Evolutionary conservation across 805 yeast species (phyloP).

Genomic region (Citeromyces matritensis): DNA sequence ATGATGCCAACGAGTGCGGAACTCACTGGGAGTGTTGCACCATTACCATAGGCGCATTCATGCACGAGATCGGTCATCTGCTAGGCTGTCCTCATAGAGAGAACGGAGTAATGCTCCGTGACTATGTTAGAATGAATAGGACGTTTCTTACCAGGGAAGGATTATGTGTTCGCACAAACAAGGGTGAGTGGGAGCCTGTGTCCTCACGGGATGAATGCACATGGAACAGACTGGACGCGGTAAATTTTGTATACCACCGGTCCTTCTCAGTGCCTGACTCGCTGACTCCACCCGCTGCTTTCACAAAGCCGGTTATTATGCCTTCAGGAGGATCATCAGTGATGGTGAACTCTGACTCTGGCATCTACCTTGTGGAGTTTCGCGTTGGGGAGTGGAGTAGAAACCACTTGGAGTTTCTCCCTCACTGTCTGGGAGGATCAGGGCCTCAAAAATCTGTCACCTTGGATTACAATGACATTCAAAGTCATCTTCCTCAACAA

Average conservation of each 20-base stretch:
- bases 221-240: conserved; percentile 75
- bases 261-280: conserved; percentile 51
- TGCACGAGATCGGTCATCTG: conserved; percentile 91
- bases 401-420: conserved; percentile 46
- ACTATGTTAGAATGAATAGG: conserved; percentile 67
- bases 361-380: conserved; percentile 67
- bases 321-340: conserved; percentile 30
- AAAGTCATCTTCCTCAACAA: conserved; percentile 17
- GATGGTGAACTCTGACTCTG: conserved; percentile 37
- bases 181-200: conserved; percentile 32
- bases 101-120: conserved; percentile 82
- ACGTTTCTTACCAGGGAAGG: conserved; percentile 65
- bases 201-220: conserved; percentile 54
- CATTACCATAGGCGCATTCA: conserved; percentile 80
- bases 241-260: conserved; percentile 72
- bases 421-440: conserved; percentile 35
- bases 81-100: conserved; percentile 90
- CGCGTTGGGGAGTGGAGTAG: conserved; percentile 44
- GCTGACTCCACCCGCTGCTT: background rate
- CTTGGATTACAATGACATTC: conserved; percentile 32
- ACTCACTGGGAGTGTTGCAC: conserved; percentile 83
- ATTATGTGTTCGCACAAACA: conserved; percentile 33
- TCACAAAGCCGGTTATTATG: conserved; percentile 24
- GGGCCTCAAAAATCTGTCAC: conserved; percentile 42
- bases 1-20: conserved; percentile 75